These are phyloP conservation scores for Cladosporium austrohemisphaericum DNA, from an alignment of 2,329 filamentous ascomycete species.

Conservation along the genomic window DNA sequence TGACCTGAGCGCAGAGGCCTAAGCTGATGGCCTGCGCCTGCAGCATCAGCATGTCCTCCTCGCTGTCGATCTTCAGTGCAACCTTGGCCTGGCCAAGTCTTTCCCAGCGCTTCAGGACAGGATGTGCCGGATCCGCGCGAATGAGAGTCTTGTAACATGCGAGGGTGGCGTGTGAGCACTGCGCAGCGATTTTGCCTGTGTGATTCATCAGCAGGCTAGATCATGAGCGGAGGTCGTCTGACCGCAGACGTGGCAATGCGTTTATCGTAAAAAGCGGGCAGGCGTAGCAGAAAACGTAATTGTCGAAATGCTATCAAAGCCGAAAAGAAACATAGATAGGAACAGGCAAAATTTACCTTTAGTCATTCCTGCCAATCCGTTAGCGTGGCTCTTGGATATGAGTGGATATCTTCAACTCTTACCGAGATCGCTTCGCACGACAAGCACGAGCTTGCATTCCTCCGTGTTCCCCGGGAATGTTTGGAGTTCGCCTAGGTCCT, in stretches of 20 bases:
- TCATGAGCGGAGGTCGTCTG: slow-evolving; percentile 4
- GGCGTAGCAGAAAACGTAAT: slow-evolving; percentile 11
- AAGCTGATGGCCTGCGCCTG: slow-evolving; percentile 77
- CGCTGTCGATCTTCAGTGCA: slow-evolving; percentile 80
- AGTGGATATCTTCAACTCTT: neutral
- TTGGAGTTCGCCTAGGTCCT: slow-evolving; percentile 44
- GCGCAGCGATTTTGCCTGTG: slow-evolving; percentile 91
- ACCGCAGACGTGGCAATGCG: slow-evolving; percentile 1
- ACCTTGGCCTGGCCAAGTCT: slow-evolving; percentile 84
- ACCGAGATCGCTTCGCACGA: slow-evolving; percentile 87
- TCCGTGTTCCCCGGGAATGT: slow-evolving; percentile 56
- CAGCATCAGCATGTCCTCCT: slow-evolving; percentile 72
- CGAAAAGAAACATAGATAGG: slow-evolving; percentile 10
- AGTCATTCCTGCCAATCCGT: slow-evolving; percentile 59
- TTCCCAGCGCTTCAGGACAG: slow-evolving; percentile 81
- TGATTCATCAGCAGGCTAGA: slow-evolving; percentile 19
- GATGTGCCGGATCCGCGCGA: slow-evolving; percentile 51
- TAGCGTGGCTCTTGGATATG: neutral
- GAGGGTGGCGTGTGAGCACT: slow-evolving; percentile 92
- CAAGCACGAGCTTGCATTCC: slow-evolving; percentile 90
- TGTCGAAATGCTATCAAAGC: neutral
- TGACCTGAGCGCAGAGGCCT: slow-evolving; percentile 82
- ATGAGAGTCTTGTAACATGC: slow-evolving; percentile 89
- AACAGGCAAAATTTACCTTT: slow-evolving; percentile 62
- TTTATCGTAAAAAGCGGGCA: slow-evolving; percentile 17